Percentiles rank a stretch among this genome's conserved stretches.
These are phyloP conservation scores for Carex pumila DNA, from an alignment of 176 grass and related monocot species.

Conservation along the genomic window DNA sequence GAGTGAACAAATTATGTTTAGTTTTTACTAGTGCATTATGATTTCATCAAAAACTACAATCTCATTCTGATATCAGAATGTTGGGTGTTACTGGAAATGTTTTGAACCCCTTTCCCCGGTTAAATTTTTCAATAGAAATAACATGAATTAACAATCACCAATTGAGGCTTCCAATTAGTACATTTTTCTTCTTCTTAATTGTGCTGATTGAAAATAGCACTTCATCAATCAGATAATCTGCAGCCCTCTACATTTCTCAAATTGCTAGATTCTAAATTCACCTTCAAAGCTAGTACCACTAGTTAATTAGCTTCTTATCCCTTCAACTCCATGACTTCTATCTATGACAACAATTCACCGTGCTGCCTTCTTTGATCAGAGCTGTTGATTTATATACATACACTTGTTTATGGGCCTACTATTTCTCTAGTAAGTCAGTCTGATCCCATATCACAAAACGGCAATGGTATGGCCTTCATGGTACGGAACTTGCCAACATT, in stretches of 20 bases:
- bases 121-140: neutral
- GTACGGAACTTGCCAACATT: slow-evolving; percentile 86
- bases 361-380: neutral
- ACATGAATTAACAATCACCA: neutral
- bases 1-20: slow-evolving; percentile 12
- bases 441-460: slow-evolving; percentile 69
- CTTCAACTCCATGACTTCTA: neutral
- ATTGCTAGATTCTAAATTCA: slow-evolving; percentile 14
- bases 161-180: neutral
- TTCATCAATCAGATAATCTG: neutral
- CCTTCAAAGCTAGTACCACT: neutral
- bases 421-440: slow-evolving; percentile 35
- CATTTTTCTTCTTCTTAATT: neutral
- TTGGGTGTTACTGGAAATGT: neutral
- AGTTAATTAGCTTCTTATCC: neutral
- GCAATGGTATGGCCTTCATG: slow-evolving; percentile 70
- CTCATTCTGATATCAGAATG: neutral
- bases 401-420: neutral
- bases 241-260: neutral
- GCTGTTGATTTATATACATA: slow-evolving; percentile 6
- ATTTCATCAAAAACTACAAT: neutral
- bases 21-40: neutral
- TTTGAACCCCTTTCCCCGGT: neutral
- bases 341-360: neutral
- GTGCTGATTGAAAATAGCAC: slow-evolving; percentile 15